phyloP scores from a whole-genome alignment of 1,139 yeast genomes.

The Geotrichum histeridarum region DNA sequence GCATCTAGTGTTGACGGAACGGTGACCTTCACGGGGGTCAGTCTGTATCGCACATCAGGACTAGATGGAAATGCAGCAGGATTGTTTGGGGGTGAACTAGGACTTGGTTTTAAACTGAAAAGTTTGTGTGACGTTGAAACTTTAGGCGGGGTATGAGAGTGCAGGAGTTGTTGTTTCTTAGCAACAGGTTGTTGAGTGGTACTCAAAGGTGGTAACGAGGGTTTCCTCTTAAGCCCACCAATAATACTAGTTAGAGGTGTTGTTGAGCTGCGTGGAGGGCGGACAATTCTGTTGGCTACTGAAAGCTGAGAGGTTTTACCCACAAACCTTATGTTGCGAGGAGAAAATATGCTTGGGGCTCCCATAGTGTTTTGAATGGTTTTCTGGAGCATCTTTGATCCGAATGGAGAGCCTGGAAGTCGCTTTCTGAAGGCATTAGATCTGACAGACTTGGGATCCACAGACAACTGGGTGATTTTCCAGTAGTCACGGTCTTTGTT shows the following conservation, averaged over 20 bases:
- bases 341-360: constrained; percentile 15
- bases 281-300: not conserved
- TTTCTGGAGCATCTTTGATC: constrained; percentile 11
- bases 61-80: constrained; percentile 1
- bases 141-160: not conserved
- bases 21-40: not conserved
- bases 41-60: not conserved
- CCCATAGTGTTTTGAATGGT: constrained; percentile 11
- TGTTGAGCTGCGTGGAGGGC: not conserved
- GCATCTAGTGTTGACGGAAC: too few species aligned
- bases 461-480: constrained; percentile 15
- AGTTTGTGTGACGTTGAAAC: constrained; percentile 5
- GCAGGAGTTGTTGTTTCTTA: too few species aligned
- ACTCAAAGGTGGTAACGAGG: too few species aligned
- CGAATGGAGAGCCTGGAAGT: constrained; percentile 9
- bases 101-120: constrained; percentile 1
- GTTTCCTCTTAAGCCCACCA: too few species aligned
- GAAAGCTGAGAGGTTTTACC: not conserved
- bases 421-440: constrained; percentile 8
- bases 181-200: too few species aligned
- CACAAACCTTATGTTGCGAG: constrained; percentile 8
- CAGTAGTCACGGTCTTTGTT: constrained; percentile 14
- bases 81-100: constrained; percentile 1
- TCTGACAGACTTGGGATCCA: constrained; percentile 10
- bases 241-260: too few species aligned